phyloP scores from a whole-genome alignment of 1,284 basidiomycete genomes.

The Fomitopsis pinicola region DNA sequence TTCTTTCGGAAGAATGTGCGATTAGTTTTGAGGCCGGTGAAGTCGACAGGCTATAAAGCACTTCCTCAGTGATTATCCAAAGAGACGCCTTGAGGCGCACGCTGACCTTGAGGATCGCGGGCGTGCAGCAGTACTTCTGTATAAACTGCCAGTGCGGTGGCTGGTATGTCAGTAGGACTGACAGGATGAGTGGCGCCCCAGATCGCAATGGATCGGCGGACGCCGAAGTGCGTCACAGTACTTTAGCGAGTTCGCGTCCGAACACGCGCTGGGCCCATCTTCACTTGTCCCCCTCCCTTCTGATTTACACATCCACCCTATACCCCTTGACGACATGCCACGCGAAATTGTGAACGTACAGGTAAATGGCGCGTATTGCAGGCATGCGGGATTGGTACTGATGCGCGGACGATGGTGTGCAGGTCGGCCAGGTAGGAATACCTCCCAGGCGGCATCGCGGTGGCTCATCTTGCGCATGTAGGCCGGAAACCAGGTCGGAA shows the following conservation, averaged over 20 bases:
- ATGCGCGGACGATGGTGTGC: slow-evolving; percentile 7
- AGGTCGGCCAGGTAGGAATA: slow-evolving; percentile 54
- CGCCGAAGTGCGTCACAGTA: slow-evolving; percentile 1
- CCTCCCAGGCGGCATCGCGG: not conserved
- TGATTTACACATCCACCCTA: not conserved
- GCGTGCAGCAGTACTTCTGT: slow-evolving; percentile 56
- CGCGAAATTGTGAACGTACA: slow-evolving; percentile 68
- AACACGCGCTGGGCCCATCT: not conserved
- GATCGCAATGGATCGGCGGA: not conserved
- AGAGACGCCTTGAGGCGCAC: not conserved
- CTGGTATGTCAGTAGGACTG: too few relatives aligned
- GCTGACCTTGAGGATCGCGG: slow-evolving; percentile 80
- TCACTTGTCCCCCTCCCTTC: not conserved
- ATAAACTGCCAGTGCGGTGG: too few relatives aligned
- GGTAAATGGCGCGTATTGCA: slow-evolving; percentile 29
- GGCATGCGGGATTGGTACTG: not conserved
- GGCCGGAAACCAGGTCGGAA: slow-evolving; percentile 77
- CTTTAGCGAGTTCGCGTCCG: not conserved
- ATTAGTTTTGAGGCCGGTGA: slow-evolving; percentile 66
- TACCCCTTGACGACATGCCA: slow-evolving; percentile 21
- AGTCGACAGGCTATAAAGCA: slow-evolving; percentile 74
- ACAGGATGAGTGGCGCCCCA: too few relatives aligned
- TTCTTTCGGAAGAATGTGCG: slow-evolving; percentile 64
- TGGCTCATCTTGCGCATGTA: slow-evolving; percentile 19
- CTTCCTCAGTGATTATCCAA: not conserved